phyloP scores from a whole-genome alignment of 1,139 yeast species.

The Blastobotrys serpentis region DNA sequence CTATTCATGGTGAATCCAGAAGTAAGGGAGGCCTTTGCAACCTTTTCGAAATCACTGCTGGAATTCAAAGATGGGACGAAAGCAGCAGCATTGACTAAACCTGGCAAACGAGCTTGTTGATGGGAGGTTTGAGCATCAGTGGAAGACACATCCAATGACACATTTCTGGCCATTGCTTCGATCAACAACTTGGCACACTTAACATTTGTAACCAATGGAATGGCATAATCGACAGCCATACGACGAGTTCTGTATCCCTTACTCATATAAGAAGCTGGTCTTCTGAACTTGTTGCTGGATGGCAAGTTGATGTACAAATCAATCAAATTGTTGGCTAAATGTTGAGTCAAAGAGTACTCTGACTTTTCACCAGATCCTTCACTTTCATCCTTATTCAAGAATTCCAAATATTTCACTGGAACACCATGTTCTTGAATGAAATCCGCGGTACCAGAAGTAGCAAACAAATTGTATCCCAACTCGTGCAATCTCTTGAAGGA shows the following conservation, averaged over 20 bases:
- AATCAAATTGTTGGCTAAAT: constrained; percentile 93
- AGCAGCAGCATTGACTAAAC: constrained; percentile 78
- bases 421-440: constrained; percentile 92
- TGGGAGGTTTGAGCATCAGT: constrained; percentile 92
- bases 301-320: constrained; percentile 96
- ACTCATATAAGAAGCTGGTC: constrained; percentile 97
- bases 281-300: constrained; percentile 93
- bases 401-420: constrained; percentile 94
- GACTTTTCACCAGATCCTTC: constrained; percentile 57
- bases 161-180: constrained; percentile 80
- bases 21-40: constrained; percentile 69
- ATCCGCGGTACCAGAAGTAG: constrained; percentile 99
- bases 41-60: constrained; percentile 56
- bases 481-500: constrained; percentile 77
- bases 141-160: constrained; percentile 64
- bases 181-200: constrained; percentile 94
- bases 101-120: constrained; percentile 78
- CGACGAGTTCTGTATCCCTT: constrained; percentile 98
- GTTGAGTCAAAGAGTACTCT: constrained; percentile 94
- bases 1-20: constrained; percentile 90
- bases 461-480: constrained; percentile 87
- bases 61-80: constrained; percentile 66
- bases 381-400: constrained; percentile 52
- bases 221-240: constrained; percentile 98
- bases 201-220: constrained; percentile 96